Evolutionary conservation across 805 yeast genomes (phyloP), one percentile per base, ranked within the genome.

Genomic region (Maudiozyma pseudohumilis): DNA sequence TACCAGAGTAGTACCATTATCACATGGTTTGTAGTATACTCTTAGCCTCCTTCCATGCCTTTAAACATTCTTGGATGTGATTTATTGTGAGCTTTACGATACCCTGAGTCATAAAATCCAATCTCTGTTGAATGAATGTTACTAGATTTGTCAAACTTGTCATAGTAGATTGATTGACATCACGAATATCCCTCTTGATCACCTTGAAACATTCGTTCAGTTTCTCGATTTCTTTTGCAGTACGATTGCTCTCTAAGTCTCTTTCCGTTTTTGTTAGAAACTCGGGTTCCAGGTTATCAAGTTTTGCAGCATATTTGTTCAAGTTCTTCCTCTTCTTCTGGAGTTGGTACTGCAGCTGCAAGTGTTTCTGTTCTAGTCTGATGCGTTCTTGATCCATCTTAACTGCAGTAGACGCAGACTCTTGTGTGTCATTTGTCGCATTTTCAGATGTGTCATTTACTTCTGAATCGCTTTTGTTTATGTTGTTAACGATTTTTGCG

Each of bases 21-120:
- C 38, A 31, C 23, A 45, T 43, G 11, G 40, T 30, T 27, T 40
- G 38, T 6, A 52, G 46, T 17, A 40, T 32, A 5, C 21, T 19
- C 38, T 56, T 60, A 9, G 69, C 66, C 32, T 56, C 56, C 42
- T 61, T 55, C 70, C 70, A 65, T 11, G 65, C 60, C 16, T 50
- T 48, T 20, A 64, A 43, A 38, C 64, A 61, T 39, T 63, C 70
- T 32, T 39, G 50, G 9, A 64, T 47, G 61, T 64, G 66, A 18
- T 56, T 56, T 21, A 63, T 40, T 11, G 64, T 45, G 3, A 60
- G 52, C 29, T 53, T 55, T 1, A 66, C 42, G 29, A 61, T 61
- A n/a, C 50, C 42, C 18, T 47, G 44, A 34, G 64, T 44, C 24
- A 65, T 47, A 5, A 41, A 38, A 13, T 44, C 43, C 56, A 64